Evolutionary conservation across 768 basidiomycete genomes (phyloP).

Genomic region (Brasilioporus rufonigricans): DNA sequence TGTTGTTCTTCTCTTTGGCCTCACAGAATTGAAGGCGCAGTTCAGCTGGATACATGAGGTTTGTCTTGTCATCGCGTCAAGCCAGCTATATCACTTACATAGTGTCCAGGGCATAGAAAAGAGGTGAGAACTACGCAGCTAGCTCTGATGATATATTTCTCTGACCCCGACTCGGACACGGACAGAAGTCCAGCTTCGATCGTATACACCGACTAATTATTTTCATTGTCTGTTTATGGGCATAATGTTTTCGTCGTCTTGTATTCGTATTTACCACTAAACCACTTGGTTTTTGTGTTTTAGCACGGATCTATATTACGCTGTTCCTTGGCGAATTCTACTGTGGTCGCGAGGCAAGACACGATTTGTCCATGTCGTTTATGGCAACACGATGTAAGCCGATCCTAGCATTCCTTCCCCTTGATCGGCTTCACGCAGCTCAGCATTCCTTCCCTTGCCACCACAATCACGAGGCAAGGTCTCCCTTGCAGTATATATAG

Average conservation of each 20-base stretch:
- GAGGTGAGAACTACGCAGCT: conserved; percentile 5
- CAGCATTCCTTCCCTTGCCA: too few relatives aligned
- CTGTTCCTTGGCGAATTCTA: too few relatives aligned
- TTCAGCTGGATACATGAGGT: conserved; percentile 39
- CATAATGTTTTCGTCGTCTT: not conserved
- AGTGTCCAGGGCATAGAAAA: conserved; percentile 15
- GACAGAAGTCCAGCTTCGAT: conserved; percentile 22
- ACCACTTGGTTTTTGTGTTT: too few relatives aligned
- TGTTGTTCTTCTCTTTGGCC: conserved; percentile 40
- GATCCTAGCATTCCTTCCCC: too few relatives aligned
- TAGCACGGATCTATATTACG: too few relatives aligned
- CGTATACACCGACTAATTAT: conserved; percentile 16
- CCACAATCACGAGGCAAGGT: too few relatives aligned
- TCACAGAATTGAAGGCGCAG: conserved; percentile 45
- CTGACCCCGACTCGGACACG: not conserved
- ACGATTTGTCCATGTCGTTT: too few relatives aligned
- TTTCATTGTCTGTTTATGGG: too few relatives aligned
- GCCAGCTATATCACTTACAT: not conserved
- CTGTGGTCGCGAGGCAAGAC: too few relatives aligned
- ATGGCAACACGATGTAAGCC: too few relatives aligned
- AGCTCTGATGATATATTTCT: not conserved
- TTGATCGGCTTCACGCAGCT: too few relatives aligned
- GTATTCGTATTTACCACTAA: not conserved
- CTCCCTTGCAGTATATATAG: too few relatives aligned
- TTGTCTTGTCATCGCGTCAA: not conserved